Evolutionary conservation across 345 rosid species (phyloP).

Genomic region (Populus nigra): DNA sequence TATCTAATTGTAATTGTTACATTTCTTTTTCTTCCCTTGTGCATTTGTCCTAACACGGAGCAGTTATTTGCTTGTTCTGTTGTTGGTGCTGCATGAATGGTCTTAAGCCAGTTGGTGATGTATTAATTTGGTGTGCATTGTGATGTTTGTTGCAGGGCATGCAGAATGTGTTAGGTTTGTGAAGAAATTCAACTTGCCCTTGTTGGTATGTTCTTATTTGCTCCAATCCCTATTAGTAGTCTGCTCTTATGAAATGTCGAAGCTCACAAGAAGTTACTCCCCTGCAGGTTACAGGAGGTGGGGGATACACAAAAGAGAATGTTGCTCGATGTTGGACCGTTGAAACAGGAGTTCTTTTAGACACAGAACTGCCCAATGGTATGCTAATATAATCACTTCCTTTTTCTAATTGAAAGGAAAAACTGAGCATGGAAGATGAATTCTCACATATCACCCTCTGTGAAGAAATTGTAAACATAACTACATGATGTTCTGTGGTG

Average conservation of each 20-base stretch:
- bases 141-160: constrained; percentile 61
- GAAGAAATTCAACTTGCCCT: constrained; percentile 87
- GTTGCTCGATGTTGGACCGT: constrained; percentile 99
- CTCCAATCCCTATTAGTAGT: constrained; percentile 7
- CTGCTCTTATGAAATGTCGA: background rate
- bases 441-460: background rate
- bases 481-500: background rate
- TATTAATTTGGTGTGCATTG: background rate
- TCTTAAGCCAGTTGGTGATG: background rate
- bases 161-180: constrained; percentile 92
- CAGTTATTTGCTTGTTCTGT: constrained; percentile 2
- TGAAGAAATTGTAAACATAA: background rate
- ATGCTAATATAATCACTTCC: constrained; percentile 6
- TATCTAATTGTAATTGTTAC: constrained; percentile 47
- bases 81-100: constrained; percentile 6
- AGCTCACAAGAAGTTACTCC: background rate
- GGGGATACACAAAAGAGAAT: constrained; percentile 96
- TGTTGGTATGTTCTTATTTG: constrained; percentile 55
- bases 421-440: background rate
- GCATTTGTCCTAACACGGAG: constrained; percentile 4
- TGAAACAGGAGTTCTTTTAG: constrained; percentile 90
- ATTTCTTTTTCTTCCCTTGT: constrained; percentile 11
- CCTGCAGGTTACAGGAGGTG: constrained; percentile 94
- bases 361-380: constrained; percentile 91
- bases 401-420: background rate